phyloP scores from a whole-genome alignment of 2,329 filamentous ascomycete genomes.

The Lasiodiplodia hormozganensis region DNA sequence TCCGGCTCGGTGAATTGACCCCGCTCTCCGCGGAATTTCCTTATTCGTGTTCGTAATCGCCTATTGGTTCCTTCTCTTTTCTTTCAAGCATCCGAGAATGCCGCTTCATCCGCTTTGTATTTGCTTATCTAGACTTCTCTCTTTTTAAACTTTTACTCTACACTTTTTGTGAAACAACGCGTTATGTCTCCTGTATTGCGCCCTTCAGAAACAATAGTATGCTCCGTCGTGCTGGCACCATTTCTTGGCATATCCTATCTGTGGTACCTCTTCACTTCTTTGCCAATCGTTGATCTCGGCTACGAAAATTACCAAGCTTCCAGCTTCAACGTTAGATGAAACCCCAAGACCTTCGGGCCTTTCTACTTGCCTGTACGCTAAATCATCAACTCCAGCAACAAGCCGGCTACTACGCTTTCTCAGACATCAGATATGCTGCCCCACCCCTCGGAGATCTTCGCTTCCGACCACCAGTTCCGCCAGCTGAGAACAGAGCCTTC shows the following conservation, averaged over 20 bases:
- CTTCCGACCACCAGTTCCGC: slow-evolving; percentile 56
- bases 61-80: background rate
- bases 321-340: slow-evolving; percentile 50
- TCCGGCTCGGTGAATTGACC: too few relatives aligned
- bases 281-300: slow-evolving; percentile 62
- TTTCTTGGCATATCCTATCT: background rate
- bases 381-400: slow-evolving; percentile 38
- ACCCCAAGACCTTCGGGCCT: background rate
- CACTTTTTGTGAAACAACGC: background rate
- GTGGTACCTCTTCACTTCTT: background rate
- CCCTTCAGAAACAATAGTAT: background rate
- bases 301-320: slow-evolving; percentile 60
- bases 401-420: slow-evolving; percentile 59
- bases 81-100: background rate
- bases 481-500: slow-evolving; percentile 50
- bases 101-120: too few relatives aligned
- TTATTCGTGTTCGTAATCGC: slow-evolving; percentile 11
- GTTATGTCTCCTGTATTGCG: slow-evolving; percentile 1
- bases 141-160: background rate
- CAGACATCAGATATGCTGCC: slow-evolving; percentile 63
- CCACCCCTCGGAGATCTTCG: slow-evolving; percentile 59
- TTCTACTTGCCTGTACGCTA: slow-evolving; percentile 31
- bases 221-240: background rate
- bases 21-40: background rate
- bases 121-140: background rate